Percentiles rank a stretch among this genome's conserved stretches.
These are phyloP conservation scores for Dryas octopetala DNA, from an alignment of 306 rosid genomes.

Conservation along the genomic window DNA sequence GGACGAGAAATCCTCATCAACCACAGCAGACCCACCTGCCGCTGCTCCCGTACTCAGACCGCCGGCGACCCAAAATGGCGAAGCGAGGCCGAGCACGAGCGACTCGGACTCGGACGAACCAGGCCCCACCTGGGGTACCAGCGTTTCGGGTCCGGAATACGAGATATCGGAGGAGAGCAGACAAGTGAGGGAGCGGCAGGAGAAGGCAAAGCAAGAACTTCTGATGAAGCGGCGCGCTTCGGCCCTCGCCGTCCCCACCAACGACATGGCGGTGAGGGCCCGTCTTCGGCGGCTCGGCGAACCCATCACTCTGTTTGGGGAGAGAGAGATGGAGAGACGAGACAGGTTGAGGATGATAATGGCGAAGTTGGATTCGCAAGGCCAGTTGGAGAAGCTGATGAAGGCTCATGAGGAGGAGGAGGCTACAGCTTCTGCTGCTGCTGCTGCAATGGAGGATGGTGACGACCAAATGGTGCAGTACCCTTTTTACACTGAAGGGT, in stretches of 20 bases:
- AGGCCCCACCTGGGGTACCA: conserved; percentile 33
- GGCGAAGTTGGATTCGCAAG: conserved; percentile 77
- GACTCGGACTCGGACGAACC: conserved; percentile 41
- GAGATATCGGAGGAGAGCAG: conserved; percentile 87
- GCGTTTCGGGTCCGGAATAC: conserved; percentile 54
- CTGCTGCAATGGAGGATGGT: conserved; percentile 46
- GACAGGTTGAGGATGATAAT: conserved; percentile 80
- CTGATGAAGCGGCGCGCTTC: conserved; percentile 82
- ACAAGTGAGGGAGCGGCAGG: conserved; percentile 75
- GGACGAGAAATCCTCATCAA: conserved; percentile 41
- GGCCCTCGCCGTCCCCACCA: conserved; percentile 90
- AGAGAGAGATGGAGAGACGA: conserved; percentile 92
- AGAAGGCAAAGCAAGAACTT: conserved; percentile 75
- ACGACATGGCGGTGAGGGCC: conserved; percentile 84
- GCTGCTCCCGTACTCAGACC: conserved; percentile 51
- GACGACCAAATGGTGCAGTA: conserved; percentile 72
- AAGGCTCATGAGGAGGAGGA: conserved; percentile 90
- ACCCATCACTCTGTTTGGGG: conserved; percentile 89
- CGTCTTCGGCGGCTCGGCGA: conserved; percentile 90
- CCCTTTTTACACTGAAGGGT: conserved; percentile 87
- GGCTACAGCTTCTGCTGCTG: conserved; percentile 63
- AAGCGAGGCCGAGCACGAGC: conserved; percentile 44
- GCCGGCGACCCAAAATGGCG: conserved; percentile 59
- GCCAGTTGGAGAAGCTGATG: conserved; percentile 80
- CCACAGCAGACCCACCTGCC: background rate